Base-by-base conservation (phyloP, 345 rosid species). In the Gossypium australe region DNA sequence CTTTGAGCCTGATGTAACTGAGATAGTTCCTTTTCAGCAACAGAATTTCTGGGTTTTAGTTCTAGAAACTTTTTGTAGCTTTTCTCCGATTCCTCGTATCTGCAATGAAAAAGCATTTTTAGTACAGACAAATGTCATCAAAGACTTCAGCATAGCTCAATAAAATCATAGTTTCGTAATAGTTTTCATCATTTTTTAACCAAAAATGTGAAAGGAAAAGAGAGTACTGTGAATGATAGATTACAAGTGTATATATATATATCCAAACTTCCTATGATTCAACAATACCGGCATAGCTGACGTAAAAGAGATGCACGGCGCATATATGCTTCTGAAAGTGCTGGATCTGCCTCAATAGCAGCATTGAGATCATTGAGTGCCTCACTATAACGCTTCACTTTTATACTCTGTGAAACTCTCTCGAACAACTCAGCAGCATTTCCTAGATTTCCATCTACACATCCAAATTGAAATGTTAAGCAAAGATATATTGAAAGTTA, bases 11-110 rank as follows among this genome's bases (percentile, higher is more conserved):
- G 99, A 74, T 82, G 82, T 65, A 90, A 81, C 77, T 93, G 99
- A 81, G 97, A 90, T 53, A 96, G 97, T 84, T 96, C 97, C 85
- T 92, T 96, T 75, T 93, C 97, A 7, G 94, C 98, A 68, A 80
- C 78, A 0, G 83, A 79, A 77, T 91, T 83, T 62, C 92, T 87
- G n/a, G 97, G 96, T 73, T 80, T 88, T 47, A 85, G 76, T 82
- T 90, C 94, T 78, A 96, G 77, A 78, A 81, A 89, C 76, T 86
- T 88, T 45, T 73, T 88, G 76, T 93, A 96, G 78, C 84, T 88
- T 73, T 59, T 56, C 73, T 96, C 98, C 60, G 98, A 89, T 73
- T 92, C 97, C 79, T 93, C 94, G 75, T 91, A 96, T 84, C 98
- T 96, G 84, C 81, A 85, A 53, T 73, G 43, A 67, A 79, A 83